A percentile compares a stretch with the other conserved stretches of the same genome.
Conservation (phyloP, 768 basidiomycete genomes). For the Naganishia randhawae region DNA sequence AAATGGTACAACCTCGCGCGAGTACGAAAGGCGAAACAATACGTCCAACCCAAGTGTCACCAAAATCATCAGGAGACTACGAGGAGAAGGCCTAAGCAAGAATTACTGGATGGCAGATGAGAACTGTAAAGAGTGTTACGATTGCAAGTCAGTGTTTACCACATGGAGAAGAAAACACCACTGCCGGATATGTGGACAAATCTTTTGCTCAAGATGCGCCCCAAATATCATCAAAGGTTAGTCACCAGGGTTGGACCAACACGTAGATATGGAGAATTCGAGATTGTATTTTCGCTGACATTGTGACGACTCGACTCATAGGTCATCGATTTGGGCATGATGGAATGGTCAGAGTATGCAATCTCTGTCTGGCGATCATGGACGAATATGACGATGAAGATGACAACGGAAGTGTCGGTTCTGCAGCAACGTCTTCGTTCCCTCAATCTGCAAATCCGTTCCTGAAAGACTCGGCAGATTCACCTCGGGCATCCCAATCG, state of each 20-base stretch:
- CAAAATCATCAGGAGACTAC: conserved; percentile 80
- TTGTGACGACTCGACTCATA: background rate
- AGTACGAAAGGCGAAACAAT: conserved; percentile 59
- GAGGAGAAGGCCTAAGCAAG: conserved; percentile 86
- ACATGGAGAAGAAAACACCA: conserved; percentile 95
- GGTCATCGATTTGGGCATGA: conserved; percentile 88
- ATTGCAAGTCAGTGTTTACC: conserved; percentile 86
- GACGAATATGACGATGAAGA: conserved; percentile 86
- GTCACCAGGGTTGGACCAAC: background rate
- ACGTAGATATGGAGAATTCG: too few relatives aligned
- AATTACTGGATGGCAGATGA: conserved; percentile 99
- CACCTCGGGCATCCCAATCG: conserved; percentile 65
- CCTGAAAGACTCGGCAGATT: conserved; percentile 58
- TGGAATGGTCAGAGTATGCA: conserved; percentile 93
- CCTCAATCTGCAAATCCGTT: conserved; percentile 51
- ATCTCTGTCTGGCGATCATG: conserved; percentile 87
- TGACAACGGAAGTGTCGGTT: conserved; percentile 74
- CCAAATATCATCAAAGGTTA: conserved; percentile 80
- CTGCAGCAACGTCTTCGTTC: conserved; percentile 63
- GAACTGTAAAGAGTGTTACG: conserved; percentile 90
- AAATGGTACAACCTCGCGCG: conserved; percentile 55
- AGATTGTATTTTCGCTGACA: too few relatives aligned
- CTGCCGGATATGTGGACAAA: conserved; percentile 97
- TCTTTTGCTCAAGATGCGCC: conserved; percentile 95
- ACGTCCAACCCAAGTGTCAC: conserved; percentile 79